A percentile compares a stretch with the other conserved stretches of the same genome.
phyloP scores from a whole-genome alignment of 208 protist species.

The Acanthamoeba healyi region DNA sequence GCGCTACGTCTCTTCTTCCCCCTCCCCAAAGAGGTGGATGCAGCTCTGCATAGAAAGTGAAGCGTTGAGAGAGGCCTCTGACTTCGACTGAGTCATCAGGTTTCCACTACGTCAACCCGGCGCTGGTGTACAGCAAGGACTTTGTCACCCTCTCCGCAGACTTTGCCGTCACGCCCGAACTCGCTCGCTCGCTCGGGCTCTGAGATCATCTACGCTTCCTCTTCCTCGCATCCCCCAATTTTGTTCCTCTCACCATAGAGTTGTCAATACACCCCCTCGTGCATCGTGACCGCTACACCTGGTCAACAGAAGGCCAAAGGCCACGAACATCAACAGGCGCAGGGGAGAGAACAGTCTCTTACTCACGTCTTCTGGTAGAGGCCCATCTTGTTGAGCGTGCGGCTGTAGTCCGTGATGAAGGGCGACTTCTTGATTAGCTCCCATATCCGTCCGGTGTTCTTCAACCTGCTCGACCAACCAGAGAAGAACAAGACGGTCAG shows the following conservation, averaged over 20 bases:
- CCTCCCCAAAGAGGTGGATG: neutral
- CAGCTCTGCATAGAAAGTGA: neutral
- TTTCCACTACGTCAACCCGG: conserved; percentile 34
- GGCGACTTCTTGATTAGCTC: conserved; percentile 63
- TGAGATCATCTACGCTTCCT: too few species aligned
- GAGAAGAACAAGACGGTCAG: too few species aligned
- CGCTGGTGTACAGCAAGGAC: neutral
- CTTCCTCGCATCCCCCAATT: too few species aligned
- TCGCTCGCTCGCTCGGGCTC: neutral
- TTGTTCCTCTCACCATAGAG: too few species aligned
- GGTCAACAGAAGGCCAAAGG: too few species aligned
- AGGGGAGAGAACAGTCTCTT: too few species aligned
- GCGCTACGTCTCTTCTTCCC: too few species aligned
- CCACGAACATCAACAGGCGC: too few species aligned
- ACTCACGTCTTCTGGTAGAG: conserved; percentile 48
- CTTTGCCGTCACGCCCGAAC: neutral
- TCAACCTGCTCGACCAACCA: conserved; percentile 4
- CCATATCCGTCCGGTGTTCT: conserved; percentile 43
- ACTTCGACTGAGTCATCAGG: neutral
- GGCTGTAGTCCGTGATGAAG: conserved; percentile 42
- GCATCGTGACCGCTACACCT: too few species aligned
- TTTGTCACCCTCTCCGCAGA: conserved; percentile 17
- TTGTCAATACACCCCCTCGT: too few species aligned
- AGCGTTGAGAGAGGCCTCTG: neutral
- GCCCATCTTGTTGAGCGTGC: conserved; percentile 43